These are phyloP conservation scores for Stephania yunnanensis DNA, from an alignment of 164 flowering plant genomes.

Conservation along the genomic window DNA sequence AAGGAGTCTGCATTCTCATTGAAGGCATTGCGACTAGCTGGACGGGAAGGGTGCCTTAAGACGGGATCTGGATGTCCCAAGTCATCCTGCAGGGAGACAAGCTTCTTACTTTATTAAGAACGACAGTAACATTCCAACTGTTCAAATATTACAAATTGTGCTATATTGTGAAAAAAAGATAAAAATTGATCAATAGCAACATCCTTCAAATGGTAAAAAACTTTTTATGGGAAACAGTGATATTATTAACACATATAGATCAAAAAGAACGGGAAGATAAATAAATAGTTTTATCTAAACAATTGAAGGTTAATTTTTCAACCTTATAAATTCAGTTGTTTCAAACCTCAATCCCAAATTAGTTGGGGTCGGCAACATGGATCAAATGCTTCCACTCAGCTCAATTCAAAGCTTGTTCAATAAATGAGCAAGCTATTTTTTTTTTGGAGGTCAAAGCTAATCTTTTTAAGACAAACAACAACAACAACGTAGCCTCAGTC, in stretches of 20 bases:
- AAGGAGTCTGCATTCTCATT: conserved; percentile 39
- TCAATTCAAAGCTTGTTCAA: not conserved
- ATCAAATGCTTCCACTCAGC: too few relatives aligned
- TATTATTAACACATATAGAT: too few relatives aligned
- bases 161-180: not conserved
- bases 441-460: not conserved
- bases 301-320: too few relatives aligned
- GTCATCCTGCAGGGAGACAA: conserved; percentile 54
- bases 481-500: too few relatives aligned
- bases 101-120: conserved; percentile 4
- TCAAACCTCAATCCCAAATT: too few relatives aligned
- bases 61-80: conserved; percentile 32
- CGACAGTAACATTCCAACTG: not conserved
- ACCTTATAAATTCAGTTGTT: too few relatives aligned
- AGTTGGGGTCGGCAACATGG: too few relatives aligned
- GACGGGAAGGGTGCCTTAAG: conserved; percentile 64
- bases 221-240: too few relatives aligned
- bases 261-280: too few relatives aligned
- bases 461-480: too few relatives aligned
- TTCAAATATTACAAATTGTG: not conserved
- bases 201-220: too few relatives aligned
- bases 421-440: not conserved
- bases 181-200: not conserved
- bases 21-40: conserved; percentile 69
- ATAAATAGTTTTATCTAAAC: too few relatives aligned